A percentile compares a stretch with the other conserved stretches of the same genome.
Evolutionary conservation across 2,329 filamentous ascomycete genomes (phyloP).

Genomic region (Phaeosphaeria sp.): DNA sequence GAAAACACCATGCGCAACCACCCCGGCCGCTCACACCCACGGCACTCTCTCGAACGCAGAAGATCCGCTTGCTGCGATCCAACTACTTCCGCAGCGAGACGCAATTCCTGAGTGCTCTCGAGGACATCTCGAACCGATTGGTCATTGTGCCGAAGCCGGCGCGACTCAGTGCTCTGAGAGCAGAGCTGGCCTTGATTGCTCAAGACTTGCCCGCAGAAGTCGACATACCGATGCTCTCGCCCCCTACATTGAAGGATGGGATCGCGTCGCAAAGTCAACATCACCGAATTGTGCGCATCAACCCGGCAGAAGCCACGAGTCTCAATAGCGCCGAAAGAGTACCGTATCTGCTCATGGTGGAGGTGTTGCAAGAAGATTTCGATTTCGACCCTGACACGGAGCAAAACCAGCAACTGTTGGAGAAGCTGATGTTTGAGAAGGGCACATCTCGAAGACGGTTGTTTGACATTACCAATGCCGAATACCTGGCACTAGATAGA

Average conservation of each 20-base stretch:
- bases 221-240: slow-evolving; percentile 82
- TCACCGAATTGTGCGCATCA: slow-evolving; percentile 82
- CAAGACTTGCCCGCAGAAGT: slow-evolving; percentile 84
- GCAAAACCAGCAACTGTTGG: slow-evolving; percentile 73
- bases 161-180: slow-evolving; percentile 78
- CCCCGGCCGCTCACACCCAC: slow-evolving; percentile 64
- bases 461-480: slow-evolving; percentile 67
- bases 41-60: slow-evolving; percentile 70
- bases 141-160: slow-evolving; percentile 83
- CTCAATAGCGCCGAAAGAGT: slow-evolving; percentile 88
- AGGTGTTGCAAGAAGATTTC: slow-evolving; percentile 82
- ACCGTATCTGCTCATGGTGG: slow-evolving; percentile 84
- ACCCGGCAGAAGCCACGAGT: slow-evolving; percentile 83
- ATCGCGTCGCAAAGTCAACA: slow-evolving; percentile 78
- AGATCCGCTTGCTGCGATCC: slow-evolving; percentile 74
- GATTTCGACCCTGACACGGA: slow-evolving; percentile 78
- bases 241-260: slow-evolving; percentile 75
- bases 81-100: slow-evolving; percentile 86
- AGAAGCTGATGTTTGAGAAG: slow-evolving; percentile 71
- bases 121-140: slow-evolving; percentile 84
- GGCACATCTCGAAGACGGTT: slow-evolving; percentile 61
- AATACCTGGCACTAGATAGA: slow-evolving; percentile 55
- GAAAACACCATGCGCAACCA: slow-evolving; percentile 63
- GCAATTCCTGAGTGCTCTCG: slow-evolving; percentile 79
- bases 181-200: slow-evolving; percentile 80